A percentile compares a stretch with the other conserved stretches of the same genome.
Conservation (phyloP, 2,329 filamentous ascomycete genomes). For the Verticillium zaregamsianum region DNA sequence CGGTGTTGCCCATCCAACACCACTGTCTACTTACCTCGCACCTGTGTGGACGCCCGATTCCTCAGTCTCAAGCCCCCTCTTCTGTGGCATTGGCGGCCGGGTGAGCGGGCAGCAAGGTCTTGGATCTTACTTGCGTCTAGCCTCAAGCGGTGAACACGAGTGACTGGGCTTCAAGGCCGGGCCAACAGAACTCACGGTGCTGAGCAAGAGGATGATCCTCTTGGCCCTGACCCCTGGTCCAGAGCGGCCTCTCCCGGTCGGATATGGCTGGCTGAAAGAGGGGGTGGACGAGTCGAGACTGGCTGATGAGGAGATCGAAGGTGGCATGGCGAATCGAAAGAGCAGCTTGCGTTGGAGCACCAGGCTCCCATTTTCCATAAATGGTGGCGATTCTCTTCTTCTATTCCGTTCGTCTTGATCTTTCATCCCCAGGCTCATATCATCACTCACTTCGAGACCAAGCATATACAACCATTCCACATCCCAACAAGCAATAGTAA, state of each 20-base stretch:
- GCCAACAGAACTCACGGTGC: background rate
- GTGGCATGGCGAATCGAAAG: background rate
- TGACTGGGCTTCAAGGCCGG: background rate
- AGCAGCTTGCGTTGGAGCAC: background rate
- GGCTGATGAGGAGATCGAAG: background rate
- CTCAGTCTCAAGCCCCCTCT: background rate
- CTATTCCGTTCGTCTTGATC: background rate
- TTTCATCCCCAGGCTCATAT: constrained; percentile 2
- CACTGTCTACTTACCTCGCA: background rate
- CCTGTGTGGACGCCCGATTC: background rate
- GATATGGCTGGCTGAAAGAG: background rate
- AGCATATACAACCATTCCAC: background rate
- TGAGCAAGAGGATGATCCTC: background rate
- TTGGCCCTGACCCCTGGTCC: background rate
- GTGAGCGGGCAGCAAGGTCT: background rate
- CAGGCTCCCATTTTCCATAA: constrained; percentile 2
- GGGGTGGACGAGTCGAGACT: background rate
- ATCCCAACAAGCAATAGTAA: background rate
- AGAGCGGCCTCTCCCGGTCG: background rate
- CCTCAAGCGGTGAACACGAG: background rate
- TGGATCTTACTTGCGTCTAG: background rate
- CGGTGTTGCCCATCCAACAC: background rate
- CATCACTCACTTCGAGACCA: background rate
- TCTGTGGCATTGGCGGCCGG: background rate
- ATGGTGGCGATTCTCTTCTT: background rate